A percentile compares a stretch with the other conserved stretches of the same genome.
Evolutionary conservation across 2,329 filamentous ascomycete genomes (phyloP).

Genomic region (Penicillium frequentans): DNA sequence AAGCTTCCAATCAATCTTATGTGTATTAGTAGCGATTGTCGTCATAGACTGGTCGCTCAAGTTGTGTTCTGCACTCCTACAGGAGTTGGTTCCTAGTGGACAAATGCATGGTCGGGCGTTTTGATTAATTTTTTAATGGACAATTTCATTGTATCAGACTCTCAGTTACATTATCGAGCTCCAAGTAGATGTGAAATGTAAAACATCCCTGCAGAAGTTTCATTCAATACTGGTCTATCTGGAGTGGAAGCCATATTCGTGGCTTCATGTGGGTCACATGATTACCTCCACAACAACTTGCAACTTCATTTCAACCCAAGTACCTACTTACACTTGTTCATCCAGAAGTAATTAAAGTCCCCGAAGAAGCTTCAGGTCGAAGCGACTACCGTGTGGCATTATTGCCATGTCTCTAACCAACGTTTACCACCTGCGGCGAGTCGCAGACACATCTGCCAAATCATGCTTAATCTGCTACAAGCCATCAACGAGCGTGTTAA

Average conservation of each 20-base stretch:
- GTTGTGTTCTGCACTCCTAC: slow-evolving; percentile 12
- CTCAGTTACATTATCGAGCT: neutral
- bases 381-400: too few species aligned
- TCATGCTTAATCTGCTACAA: slow-evolving; percentile 92
- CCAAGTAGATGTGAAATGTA: neutral
- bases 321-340: neutral
- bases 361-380: neutral
- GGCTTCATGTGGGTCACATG: slow-evolving; percentile 18
- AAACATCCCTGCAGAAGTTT: neutral
- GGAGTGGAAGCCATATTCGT: neutral
- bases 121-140: neutral
- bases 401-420: slow-evolving; percentile 59
- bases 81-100: slow-evolving; percentile 17
- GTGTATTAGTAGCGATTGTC: slow-evolving; percentile 5
- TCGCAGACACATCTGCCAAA: slow-evolving; percentile 80
- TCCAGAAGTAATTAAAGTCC: neutral
- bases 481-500: slow-evolving; percentile 79
- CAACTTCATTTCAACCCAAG: neutral
- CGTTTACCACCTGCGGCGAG: slow-evolving; percentile 79
- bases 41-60: slow-evolving; percentile 1
- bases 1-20: slow-evolving; percentile 6
- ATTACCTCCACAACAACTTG: slow-evolving; percentile 52
- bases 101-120: slow-evolving; percentile 33
- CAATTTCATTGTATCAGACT: neutral
- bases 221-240: neutral